Evolutionary conservation across 2,329 filamentous ascomycete species (phyloP).

Genomic region (Talaromyces sp.): DNA sequence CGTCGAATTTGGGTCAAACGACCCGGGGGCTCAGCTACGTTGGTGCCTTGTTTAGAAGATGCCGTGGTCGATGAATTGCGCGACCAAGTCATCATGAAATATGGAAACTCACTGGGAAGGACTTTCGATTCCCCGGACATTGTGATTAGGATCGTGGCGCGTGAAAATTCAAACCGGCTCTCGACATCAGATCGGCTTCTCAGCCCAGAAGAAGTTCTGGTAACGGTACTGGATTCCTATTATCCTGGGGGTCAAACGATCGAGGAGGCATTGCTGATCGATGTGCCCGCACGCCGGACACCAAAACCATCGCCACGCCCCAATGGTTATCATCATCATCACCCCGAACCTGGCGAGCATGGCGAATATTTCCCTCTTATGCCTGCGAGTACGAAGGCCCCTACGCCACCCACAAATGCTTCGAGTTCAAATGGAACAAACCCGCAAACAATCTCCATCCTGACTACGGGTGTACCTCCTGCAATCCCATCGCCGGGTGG

Average conservation of each 20-base stretch:
- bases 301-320: conserved; percentile 76
- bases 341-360: conserved; percentile 67
- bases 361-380: conserved; percentile 85
- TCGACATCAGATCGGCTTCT: conserved; percentile 66
- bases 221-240: conserved; percentile 74
- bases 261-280: conserved; percentile 88
- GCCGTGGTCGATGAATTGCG: conserved; percentile 93
- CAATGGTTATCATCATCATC: conserved; percentile 49
- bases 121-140: conserved; percentile 91
- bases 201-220: conserved; percentile 84
- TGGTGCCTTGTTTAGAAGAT: conserved; percentile 82
- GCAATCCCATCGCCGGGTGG: conserved; percentile 81
- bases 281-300: conserved; percentile 74
- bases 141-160: conserved; percentile 73
- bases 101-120: conserved; percentile 86
- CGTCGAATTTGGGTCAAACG: conserved; percentile 95
- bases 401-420: conserved; percentile 45
- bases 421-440: conserved; percentile 46
- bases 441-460: conserved; percentile 73
- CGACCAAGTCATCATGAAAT: conserved; percentile 89
- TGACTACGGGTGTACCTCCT: conserved; percentile 79
- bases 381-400: conserved; percentile 47
- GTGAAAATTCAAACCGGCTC: conserved; percentile 56
- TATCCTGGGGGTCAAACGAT: conserved; percentile 86
- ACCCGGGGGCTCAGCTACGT: conserved; percentile 79